Conservation (phyloP, 2,329 filamentous ascomycete species). For the Trichoderma hamatum region DNA sequence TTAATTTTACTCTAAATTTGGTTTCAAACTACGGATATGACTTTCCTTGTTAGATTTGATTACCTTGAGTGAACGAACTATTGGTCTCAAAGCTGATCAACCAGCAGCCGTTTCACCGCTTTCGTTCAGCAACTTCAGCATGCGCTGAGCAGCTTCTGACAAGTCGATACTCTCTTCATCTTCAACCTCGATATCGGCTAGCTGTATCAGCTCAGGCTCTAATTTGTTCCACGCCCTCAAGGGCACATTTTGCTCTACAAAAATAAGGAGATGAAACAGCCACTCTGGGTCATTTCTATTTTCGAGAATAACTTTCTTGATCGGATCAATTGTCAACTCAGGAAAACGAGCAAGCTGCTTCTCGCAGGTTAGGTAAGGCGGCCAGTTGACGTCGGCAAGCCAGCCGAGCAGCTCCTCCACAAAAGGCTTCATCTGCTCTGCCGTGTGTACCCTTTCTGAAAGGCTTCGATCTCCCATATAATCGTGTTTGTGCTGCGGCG, state of each 20-base stretch:
- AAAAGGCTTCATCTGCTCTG: constrained; percentile 18
- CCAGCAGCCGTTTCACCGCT: neutral
- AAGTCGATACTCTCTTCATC: neutral
- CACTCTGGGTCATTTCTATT: constrained; percentile 14
- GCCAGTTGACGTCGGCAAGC: constrained; percentile 24
- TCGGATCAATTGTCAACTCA: constrained; percentile 16
- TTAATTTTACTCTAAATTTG: neutral
- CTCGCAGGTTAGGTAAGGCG: neutral
- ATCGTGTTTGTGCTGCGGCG: constrained; percentile 22
- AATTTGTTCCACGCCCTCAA: constrained; percentile 11
- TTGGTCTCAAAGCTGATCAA: neutral
- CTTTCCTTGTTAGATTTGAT: neutral
- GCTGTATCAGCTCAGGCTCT: neutral
- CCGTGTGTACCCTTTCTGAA: neutral
- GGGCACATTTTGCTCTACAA: constrained; percentile 16
- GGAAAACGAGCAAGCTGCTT: constrained; percentile 25
- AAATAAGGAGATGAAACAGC: constrained; percentile 12
- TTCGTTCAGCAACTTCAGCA: neutral
- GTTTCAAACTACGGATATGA: neutral
- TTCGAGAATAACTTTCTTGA: constrained; percentile 6
- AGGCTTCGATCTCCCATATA: constrained; percentile 12
- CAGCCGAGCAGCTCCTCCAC: constrained; percentile 15
- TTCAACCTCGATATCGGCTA: neutral
- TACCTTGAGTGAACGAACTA: neutral
- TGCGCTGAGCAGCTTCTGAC: neutral